Evolutionary conservation across 352 stramenopile genomes (phyloP), one percentile per base, ranked within the genome.

Genomic region (Thalassiosira oceanica): DNA sequence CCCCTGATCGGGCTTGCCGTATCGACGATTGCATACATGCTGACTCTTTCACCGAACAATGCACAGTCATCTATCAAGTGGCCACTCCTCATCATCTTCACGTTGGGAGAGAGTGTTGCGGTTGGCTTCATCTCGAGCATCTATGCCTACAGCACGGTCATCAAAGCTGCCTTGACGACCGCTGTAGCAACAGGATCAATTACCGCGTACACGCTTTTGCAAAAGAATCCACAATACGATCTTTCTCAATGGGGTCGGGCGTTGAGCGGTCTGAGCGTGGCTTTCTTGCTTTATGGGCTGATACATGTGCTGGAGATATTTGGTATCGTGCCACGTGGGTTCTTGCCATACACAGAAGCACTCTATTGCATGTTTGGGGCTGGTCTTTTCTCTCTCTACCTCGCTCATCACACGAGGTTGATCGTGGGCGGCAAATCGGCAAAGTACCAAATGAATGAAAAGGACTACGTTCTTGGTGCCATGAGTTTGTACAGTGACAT

Each of bases 151-250:
- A 52, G 21, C 23, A 79, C 80, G 7, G 85, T 92, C 6, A 39
- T 86, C 5, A 74, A 65, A 15, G 83, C 83, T 10, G 83, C 88
- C 74, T 29, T 74, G 3, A 60, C 68, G 16, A 90, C 83, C 11
- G 74, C 68, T 21, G 46, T 70, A 11, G 67, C 80, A 10, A 80
- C 80, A n/a, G 45, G 71, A 3, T 65, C 69, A 11, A 63, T 92
- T 5, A 86, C 78, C 3, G 8, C 73, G 0, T 90, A 90, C 42
- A 88, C 78, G n/a, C 46, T 85, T 15, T 29, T 72, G 2, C 73
- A 92, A 42, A 82, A 83, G 54, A 89, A 92, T 78, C 66, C 82
- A 23, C 87, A 90, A 24, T 86, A 86, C 57, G 85, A 92, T 70
- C 54, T 92, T 13, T 84, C 69, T 1, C 80, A 90, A 62, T 86